phyloP scores from a whole-genome alignment of 768 basidiomycete genomes.

The Lyophyllum semitale region DNA sequence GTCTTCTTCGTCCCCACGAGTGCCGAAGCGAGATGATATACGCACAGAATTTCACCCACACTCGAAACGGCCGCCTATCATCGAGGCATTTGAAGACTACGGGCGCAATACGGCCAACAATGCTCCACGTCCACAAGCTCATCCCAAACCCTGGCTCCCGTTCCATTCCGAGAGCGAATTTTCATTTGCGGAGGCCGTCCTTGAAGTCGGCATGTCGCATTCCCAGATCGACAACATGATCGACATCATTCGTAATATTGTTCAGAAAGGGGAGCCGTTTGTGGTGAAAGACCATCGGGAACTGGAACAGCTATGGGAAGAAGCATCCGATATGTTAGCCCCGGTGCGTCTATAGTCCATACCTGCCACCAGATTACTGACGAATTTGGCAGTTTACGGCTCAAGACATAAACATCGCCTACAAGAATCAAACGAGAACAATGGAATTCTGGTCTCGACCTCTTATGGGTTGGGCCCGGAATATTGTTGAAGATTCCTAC shows the following conservation, averaged over 20 bases:
- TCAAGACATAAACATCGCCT: neutral
- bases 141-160: slow-evolving; percentile 28
- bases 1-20: no score
- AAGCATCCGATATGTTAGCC: no score
- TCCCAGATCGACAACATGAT: slow-evolving; percentile 19
- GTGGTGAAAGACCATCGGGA: slow-evolving; percentile 21
- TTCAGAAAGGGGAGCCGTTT: slow-evolving; percentile 12
- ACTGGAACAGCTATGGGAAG: slow-evolving; percentile 19
- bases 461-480: slow-evolving; percentile 30
- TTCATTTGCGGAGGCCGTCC: slow-evolving; percentile 27
- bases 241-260: slow-evolving; percentile 14
- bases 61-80: neutral
- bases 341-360: no score
- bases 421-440: neutral
- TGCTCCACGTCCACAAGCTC: neutral
- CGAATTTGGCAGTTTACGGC: slow-evolving; percentile 12
- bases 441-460: slow-evolving; percentile 20
- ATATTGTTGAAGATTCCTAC: slow-evolving; percentile 23
- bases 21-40: slow-evolving; percentile 18
- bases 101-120: neutral
- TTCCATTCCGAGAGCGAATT: slow-evolving; percentile 29
- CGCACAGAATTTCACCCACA: slow-evolving; percentile 13
- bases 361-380: no score
- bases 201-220: slow-evolving; percentile 20
- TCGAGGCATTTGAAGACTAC: slow-evolving; percentile 8